Evolutionary conservation across 164 flowering plant species (phyloP).

Genomic region (Tetracentron sinense): DNA sequence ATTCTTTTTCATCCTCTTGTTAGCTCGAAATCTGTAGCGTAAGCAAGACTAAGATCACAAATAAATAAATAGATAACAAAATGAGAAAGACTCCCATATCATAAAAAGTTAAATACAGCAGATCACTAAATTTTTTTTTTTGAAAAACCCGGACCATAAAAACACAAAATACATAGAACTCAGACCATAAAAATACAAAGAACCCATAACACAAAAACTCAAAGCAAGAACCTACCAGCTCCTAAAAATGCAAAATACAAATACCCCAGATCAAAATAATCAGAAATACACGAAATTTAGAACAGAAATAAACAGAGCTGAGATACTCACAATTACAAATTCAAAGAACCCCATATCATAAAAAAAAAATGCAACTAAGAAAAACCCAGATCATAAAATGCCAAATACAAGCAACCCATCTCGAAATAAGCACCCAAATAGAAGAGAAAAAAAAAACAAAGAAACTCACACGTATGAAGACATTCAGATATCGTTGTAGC

Average conservation of each 20-base stretch:
- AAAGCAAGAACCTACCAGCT: neutral
- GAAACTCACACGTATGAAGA: constrained; percentile 84
- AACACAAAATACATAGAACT: neutral
- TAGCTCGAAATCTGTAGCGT: constrained; percentile 6
- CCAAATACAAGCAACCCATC: neutral
- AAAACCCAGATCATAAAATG: constrained; percentile 17
- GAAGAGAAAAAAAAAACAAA: neutral
- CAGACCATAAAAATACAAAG: constrained; percentile 1
- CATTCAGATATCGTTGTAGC: constrained; percentile 92
- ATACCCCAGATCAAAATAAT: neutral
- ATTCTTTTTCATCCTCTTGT: too few relatives aligned
- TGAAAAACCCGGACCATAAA: constrained; percentile 22
- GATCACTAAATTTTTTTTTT: too few relatives aligned
- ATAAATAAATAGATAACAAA: neutral
- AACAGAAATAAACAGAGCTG: neutral
- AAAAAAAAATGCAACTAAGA: too few relatives aligned
- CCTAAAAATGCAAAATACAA: neutral
- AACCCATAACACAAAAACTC: constrained; percentile 10
- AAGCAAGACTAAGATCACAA: constrained; percentile 15
- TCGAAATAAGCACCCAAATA: neutral
- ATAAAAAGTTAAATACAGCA: too few relatives aligned
- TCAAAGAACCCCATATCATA: too few relatives aligned
- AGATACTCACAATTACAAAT: too few relatives aligned
- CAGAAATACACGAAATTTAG: too few relatives aligned
- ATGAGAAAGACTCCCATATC: neutral